Evolutionary conservation across 441 rosid species (phyloP), one percentile per base, ranked within the genome.

Genomic region (Metrosideros polymorpha): DNA sequence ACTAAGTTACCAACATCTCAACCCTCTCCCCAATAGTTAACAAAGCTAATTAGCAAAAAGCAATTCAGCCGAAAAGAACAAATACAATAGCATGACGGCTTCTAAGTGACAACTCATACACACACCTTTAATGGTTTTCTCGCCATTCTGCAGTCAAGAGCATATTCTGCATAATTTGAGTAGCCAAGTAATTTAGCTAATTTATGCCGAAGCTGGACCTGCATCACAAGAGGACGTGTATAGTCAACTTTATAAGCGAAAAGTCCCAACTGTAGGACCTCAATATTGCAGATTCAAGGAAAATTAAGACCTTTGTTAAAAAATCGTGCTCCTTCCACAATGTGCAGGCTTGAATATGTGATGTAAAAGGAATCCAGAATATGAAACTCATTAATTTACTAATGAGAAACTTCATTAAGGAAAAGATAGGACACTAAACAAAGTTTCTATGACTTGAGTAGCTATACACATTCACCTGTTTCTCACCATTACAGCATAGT

Each of bases 201-300:
- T 89, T 93, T 97, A 87, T 95, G 99, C 88, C 99, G 99, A 82
- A 91, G 88, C 82, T 95, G 95, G 75, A 96, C 97, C 99, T 97
- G 87, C 85, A 89, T 83, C 82, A 84, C 75, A 83, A 59, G 30
- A 84, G 90, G 88, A 87, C 88, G 75, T 61, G 84, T 63, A 7
- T 84, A 55, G 53, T 47, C 12, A 83, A 51, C 49, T 51, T 35
- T 49, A 59, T 52, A n/a, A 45, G 79, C 79, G 47, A 35, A 71
- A 82, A 82, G 25, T 29, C 32, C 4, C 83, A 47, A 45, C 32
- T n/a, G 35, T 6, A 82, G 35, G 83, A 82, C 54, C 83, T 47
- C 52, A 47, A 49, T n/a, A 45, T 27, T 82, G 83, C 54, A 47
- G 32, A 82, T 27, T 82, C 25, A 1, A 18, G n/a, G 47, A 35